Base-by-base conservation (phyloP, 1,139 yeast genomes). In the Hansenula lynferdii region DNA sequence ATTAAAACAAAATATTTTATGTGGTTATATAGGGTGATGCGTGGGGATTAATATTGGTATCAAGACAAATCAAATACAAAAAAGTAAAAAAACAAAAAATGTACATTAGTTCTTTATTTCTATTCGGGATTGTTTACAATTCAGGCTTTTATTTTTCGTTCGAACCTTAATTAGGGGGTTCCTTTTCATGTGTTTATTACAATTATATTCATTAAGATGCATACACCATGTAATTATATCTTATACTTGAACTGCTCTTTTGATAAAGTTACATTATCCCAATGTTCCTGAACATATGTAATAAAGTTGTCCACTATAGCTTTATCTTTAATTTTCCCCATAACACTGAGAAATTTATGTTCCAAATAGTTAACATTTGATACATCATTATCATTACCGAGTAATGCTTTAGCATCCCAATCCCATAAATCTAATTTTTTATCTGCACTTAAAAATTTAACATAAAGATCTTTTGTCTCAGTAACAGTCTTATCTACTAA, bases 401-500 rank as follows among this genome's bases (percentile, higher is more conserved):
- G 8, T 12, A 35, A 27, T 3, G 26, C 35, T 11, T 12, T 22
- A 6, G 5, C n/a, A 14, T 38, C 41, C 43, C 43, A 40, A 16
- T 40, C 43, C 39, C 37, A 38, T 4, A 31, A 8, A 12, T 24
- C 32, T 6, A 29, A 28, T 15, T 22, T 28, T 7, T 32, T 21
- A 16, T 34, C 34, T 5, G 25, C 28, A 5, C 16, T 26, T 14
- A 45, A 21, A 26, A 37, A 40, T 10, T 40, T 25, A 7, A 37
- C 40, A 8, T 59, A 37, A 12, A 45, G 31, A 31, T 48, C 50
- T 6, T 49, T 39, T 0, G 69, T 56, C 8, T 49, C 40, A 0
- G 70, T 63, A 1, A 70, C 40, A 6, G 69, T 68, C 38, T 50
- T 52, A 3, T 67, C 49, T 4, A 72, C 44, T 6, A 57, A 11